Conservation (phyloP, 371 early-diverging fungal genomes). For the Mucor saturninus region DNA sequence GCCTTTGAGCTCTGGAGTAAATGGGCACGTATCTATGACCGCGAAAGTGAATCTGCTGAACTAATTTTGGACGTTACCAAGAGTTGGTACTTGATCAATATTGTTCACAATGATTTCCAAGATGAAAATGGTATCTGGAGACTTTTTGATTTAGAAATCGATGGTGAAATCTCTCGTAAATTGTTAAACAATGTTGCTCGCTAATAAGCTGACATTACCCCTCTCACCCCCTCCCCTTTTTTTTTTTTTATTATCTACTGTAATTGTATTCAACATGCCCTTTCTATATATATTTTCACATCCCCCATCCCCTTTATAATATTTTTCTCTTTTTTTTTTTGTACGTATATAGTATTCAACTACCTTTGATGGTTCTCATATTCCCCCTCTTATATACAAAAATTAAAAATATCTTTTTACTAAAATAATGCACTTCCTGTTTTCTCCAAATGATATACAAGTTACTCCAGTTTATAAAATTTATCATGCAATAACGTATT, state of each 20-base stretch:
- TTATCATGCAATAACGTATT: too few species aligned
- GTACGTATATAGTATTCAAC: constrained; percentile 18
- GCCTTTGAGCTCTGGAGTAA: constrained; percentile 94
- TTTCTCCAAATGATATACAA: too few species aligned
- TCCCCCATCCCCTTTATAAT: constrained; percentile 4
- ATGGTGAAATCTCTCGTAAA: constrained; percentile 36
- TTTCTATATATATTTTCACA: constrained; percentile 5
- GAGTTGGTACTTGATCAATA: constrained; percentile 90
- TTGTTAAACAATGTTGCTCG: constrained; percentile 21
- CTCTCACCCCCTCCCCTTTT: too few species aligned
- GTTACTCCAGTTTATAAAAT: too few species aligned
- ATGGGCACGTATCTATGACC: constrained; percentile 85
- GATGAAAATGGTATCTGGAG: constrained; percentile 72
- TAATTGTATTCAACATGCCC: constrained; percentile 31
- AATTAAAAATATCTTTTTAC: neutral
- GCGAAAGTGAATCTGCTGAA: constrained; percentile 58
- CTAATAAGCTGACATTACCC: neutral
- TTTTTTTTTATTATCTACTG: neutral
- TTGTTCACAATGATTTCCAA: constrained; percentile 95
- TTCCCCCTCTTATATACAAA: constrained; percentile 6
- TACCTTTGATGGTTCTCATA: constrained; percentile 18
- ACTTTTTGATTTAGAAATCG: constrained; percentile 63
- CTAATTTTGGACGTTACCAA: constrained; percentile 73
- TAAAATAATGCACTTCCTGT: too few species aligned
- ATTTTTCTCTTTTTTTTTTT: neutral